phyloP scores from a whole-genome alignment of 257 asterid species.

The Rauvolfia tetraphylla region DNA sequence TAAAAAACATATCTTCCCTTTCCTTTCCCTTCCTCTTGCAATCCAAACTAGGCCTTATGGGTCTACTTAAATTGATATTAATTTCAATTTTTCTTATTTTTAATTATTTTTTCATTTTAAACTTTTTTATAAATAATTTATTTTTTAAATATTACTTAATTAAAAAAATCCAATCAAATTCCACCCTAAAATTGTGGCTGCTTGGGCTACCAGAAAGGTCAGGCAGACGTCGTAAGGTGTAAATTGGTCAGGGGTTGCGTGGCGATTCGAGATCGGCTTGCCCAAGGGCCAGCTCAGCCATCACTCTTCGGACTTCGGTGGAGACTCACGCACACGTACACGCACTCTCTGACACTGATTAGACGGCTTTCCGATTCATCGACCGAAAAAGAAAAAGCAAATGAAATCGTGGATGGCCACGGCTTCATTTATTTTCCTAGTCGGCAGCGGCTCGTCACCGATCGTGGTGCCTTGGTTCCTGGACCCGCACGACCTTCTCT shows the following conservation, averaged over 20 bases:
- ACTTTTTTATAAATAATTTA: too few relatives aligned
- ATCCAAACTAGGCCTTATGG: too few relatives aligned
- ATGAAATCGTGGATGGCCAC: neutral
- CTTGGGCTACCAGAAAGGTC: neutral
- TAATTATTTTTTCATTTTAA: too few relatives aligned
- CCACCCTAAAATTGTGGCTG: neutral
- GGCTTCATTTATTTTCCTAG: neutral
- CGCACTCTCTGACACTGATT: neutral
- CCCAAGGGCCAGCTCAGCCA: neutral
- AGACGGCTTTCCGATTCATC: neutral
- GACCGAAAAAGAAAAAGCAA: neutral
- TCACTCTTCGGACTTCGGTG: too few relatives aligned
- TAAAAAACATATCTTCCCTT: too few relatives aligned
- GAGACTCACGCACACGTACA: neutral
- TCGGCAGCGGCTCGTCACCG: conserved; percentile 40
- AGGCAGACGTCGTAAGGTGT: neutral
- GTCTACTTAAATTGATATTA: too few relatives aligned
- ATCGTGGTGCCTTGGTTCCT: conserved; percentile 21
- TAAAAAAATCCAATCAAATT: too few relatives aligned
- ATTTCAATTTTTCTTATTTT: too few relatives aligned
- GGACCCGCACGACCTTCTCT: conserved; percentile 6
- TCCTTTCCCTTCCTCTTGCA: too few relatives aligned
- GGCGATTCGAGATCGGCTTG: conserved; percentile 6
- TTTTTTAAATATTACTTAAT: too few relatives aligned
- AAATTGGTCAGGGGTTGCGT: neutral